Base-by-base conservation (phyloP, 768 basidiomycete genomes). In the Serendipita sp. region DNA sequence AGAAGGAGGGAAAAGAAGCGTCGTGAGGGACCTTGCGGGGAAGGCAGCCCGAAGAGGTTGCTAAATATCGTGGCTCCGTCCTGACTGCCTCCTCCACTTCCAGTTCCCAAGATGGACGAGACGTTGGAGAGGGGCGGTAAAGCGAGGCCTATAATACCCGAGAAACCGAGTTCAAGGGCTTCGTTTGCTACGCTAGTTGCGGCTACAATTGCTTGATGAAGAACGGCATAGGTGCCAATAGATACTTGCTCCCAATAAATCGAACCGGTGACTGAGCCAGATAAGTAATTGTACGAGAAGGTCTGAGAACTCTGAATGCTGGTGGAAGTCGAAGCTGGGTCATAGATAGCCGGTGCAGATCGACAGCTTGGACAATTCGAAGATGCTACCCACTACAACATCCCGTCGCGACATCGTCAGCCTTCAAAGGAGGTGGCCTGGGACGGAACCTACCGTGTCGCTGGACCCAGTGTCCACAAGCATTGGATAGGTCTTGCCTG, bases 381-480 rank as follows among this genome's bases (percentile, higher is more conserved):
- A 1, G 85, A 85, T 0, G 85, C 83, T 48, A 90, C 74, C 88
- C 88, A 90, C 88, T 89, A 65, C 24, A 44, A 60, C 44, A 60
- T 28, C 56, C 31, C 64, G 20, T 45, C 61, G 56, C 56, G 50
- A 16, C 7, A 20, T 45, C 42, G n/a, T 9, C 24, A 61, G 38
- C 50, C 42, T 31, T 65, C 60, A n/a, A 33, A 33, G 62, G 50
- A 24, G 26, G 62, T 61, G 61, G 62, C 64, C 20, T 31, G 14
- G 14, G 42, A 33, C 60, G 41, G 2, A 7, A 75, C 81, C 67
- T 63, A 88, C 87, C 26, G 88, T 75, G 73, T 91, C 88, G 0
- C 86, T 86, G 0, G 89, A 90, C 30, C 89, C 89, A 0, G 85
- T 88, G 67, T 91, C 88, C 41, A 90, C 78, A 68, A 89, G 87